Percentiles rank a stretch among this genome's conserved stretches.
Evolutionary conservation across 352 stramenopile species (phyloP).

Genomic region (Phytopythium oedochilum): DNA sequence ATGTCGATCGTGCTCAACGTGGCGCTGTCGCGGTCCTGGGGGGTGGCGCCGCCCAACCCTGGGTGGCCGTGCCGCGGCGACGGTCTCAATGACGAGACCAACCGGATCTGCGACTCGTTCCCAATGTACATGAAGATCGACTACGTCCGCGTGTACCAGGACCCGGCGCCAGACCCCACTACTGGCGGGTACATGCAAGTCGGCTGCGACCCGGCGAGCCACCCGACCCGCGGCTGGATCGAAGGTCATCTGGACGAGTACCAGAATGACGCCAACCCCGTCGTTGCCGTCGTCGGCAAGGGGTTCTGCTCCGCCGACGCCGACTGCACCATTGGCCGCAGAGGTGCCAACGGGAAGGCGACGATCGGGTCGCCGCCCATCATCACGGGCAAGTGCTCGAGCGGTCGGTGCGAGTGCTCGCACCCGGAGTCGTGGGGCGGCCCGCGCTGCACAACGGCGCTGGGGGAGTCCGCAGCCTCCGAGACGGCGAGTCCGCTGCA

Average conservation of each 20-base stretch:
- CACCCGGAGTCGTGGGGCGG: slow-evolving; percentile 44
- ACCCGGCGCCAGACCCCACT: slow-evolving; percentile 18
- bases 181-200: slow-evolving; percentile 41
- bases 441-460: slow-evolving; percentile 33
- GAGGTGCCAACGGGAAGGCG: no score
- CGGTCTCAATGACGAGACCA: slow-evolving; percentile 16
- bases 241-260: slow-evolving; percentile 52
- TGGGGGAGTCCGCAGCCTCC: slow-evolving; percentile 22
- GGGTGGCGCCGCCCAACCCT: slow-evolving; percentile 33
- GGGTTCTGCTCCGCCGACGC: slow-evolving; percentile 39
- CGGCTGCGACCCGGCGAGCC: slow-evolving; percentile 40
- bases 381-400: slow-evolving; percentile 22
- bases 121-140: slow-evolving; percentile 73
- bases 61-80: slow-evolving; percentile 26
- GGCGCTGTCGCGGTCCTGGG: slow-evolving; percentile 82
- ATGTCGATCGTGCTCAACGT: slow-evolving; percentile 93
- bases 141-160: slow-evolving; percentile 51
- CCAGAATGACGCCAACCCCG: slow-evolving; percentile 36
- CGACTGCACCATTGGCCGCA: slow-evolving; percentile 35
- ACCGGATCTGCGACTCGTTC: slow-evolving; percentile 55
- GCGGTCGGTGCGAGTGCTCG: slow-evolving; percentile 37
- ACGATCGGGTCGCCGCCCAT: slow-evolving; percentile 21
- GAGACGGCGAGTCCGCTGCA: slow-evolving; percentile 15
- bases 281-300: slow-evolving; percentile 30
- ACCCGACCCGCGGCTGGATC: slow-evolving; percentile 60